Evolutionary conservation across 257 asterid species (phyloP).

Genomic region (Salvia rosmarinus): DNA sequence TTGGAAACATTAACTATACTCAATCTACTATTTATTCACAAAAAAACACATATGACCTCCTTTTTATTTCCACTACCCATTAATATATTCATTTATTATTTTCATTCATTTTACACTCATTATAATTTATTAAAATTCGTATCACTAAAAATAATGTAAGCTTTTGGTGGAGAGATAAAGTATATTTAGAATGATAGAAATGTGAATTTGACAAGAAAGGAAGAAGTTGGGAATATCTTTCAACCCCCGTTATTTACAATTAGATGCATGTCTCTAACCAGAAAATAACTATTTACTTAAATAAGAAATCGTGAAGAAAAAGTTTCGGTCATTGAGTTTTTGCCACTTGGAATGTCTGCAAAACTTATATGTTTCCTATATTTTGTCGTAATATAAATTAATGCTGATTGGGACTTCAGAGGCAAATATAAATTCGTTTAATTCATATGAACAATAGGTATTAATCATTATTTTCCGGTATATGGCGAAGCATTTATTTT

Average conservation of each 20-base stretch:
- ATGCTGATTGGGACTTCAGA: conserved; percentile 10
- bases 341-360: background rate
- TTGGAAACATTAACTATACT: too few species aligned
- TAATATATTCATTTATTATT: too few species aligned
- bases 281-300: background rate
- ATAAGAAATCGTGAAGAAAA: background rate
- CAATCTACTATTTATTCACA: too few species aligned
- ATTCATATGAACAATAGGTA: background rate
- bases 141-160: too few species aligned
- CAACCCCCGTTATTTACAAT: conserved; percentile 9
- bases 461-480: background rate
- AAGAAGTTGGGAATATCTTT: conserved; percentile 15
- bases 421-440: background rate
- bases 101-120: too few species aligned
- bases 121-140: too few species aligned
- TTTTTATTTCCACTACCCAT: too few species aligned
- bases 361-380: background rate
- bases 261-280: background rate
- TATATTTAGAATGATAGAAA: background rate
- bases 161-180: too few species aligned
- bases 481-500: background rate
- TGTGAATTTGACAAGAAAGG: background rate
- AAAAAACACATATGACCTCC: too few species aligned
- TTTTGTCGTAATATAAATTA: conserved; percentile 4
- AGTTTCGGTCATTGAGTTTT: background rate